Conservation (phyloP, 2,329 filamentous ascomycete genomes). For the Fusarium graminum region DNA sequence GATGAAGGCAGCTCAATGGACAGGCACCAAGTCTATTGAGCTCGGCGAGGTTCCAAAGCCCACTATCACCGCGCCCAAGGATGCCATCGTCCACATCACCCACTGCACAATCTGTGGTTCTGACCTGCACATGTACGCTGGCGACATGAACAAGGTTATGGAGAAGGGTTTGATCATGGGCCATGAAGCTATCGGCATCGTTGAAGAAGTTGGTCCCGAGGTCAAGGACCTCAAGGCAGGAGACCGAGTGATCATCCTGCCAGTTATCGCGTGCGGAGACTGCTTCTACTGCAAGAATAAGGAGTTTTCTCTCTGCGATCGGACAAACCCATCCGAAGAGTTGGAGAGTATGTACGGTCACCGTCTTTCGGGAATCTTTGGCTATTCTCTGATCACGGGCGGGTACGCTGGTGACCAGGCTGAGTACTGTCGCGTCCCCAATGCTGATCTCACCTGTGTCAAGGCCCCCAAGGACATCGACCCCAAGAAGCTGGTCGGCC, state of each 20-base stretch:
- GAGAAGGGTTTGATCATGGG: conserved; percentile 19
- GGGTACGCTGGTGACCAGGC: conserved; percentile 6
- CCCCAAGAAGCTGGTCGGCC: neutral
- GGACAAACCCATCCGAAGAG: neutral
- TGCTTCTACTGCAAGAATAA: conserved; percentile 15
- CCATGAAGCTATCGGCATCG: conserved; percentile 12
- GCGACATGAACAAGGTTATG: conserved; percentile 14
- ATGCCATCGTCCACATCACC: conserved; percentile 16
- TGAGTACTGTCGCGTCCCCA: conserved; percentile 7
- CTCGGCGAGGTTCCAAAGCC: neutral
- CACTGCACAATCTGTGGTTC: conserved; percentile 18
- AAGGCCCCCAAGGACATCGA: conserved; percentile 10
- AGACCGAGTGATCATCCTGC: conserved; percentile 7
- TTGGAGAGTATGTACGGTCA: conserved; percentile 13
- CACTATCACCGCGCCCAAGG: neutral
- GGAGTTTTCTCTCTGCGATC: conserved; percentile 4
- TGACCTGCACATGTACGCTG: conserved; percentile 11
- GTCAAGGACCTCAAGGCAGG: neutral
- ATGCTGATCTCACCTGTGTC: conserved; percentile 11
- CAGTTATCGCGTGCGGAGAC: conserved; percentile 1
- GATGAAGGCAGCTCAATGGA: conserved; percentile 14
- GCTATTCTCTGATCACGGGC: conserved; percentile 10
- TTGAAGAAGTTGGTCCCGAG: neutral
- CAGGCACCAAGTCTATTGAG: conserved; percentile 4
- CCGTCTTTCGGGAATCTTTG: conserved; percentile 6